These are phyloP conservation scores for Tephrocybe rancida DNA, from an alignment of 768 basidiomycete genomes.

Conservation along the genomic window DNA sequence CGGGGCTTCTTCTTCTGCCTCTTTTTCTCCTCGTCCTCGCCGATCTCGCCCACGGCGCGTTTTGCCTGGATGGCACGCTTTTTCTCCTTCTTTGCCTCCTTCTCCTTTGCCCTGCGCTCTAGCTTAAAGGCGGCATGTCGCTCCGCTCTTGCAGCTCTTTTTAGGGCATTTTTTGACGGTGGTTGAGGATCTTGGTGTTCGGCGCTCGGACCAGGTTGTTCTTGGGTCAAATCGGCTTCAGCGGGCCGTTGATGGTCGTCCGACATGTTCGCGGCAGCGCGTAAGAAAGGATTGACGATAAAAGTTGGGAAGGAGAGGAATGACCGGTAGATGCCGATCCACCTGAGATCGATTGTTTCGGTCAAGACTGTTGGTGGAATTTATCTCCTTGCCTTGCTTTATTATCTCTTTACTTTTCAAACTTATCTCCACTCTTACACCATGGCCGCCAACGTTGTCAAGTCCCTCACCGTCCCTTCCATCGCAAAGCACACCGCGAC, in stretches of 20 bases:
- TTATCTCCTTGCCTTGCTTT: constrained; percentile 21
- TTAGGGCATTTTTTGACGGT: constrained; percentile 79
- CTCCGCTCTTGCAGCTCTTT: constrained; percentile 73
- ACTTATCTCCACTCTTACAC: constrained; percentile 19
- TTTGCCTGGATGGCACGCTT: constrained; percentile 60
- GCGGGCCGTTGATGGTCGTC: constrained; percentile 12
- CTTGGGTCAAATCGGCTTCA: constrained; percentile 4
- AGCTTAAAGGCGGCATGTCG: constrained; percentile 67
- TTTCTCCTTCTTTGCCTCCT: constrained; percentile 75
- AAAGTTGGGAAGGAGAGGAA: constrained; percentile 11
- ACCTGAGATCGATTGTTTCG: constrained; percentile 42
- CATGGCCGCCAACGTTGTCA: constrained; percentile 42
- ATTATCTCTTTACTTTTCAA: constrained; percentile 19
- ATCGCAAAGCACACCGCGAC: constrained; percentile 76
- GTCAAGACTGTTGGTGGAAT: constrained; percentile 18
- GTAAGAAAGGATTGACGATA: neutral
- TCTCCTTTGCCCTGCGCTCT: constrained; percentile 77
- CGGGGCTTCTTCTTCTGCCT: constrained; percentile 43
- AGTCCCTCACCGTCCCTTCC: constrained; percentile 56
- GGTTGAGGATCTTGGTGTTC: constrained; percentile 25
- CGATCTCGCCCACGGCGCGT: constrained; percentile 65
- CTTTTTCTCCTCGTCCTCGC: constrained; percentile 42
- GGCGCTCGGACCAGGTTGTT: constrained; percentile 7
- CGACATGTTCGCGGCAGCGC: constrained; percentile 12
- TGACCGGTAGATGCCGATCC: constrained; percentile 47